A percentile compares a stretch with the other conserved stretches of the same genome.
phyloP scores from a whole-genome alignment of 371 early-diverging fungal species.

The Mortierella sp. region DNA sequence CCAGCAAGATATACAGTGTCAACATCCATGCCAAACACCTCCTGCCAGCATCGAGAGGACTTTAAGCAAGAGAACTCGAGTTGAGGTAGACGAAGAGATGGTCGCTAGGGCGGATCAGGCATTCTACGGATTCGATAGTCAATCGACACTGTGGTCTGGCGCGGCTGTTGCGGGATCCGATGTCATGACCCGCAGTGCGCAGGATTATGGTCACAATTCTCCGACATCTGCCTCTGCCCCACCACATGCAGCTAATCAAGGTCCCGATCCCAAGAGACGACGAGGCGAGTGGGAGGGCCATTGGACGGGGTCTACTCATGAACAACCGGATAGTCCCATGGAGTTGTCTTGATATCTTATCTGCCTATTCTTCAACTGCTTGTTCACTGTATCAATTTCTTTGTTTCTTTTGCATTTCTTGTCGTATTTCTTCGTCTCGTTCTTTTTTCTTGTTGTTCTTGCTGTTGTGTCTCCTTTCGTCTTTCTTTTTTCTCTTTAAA shows the following conservation, averaged over 20 bases:
- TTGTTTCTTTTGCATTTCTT: not conserved
- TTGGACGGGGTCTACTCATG: conserved; percentile 6
- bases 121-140: conserved; percentile 15
- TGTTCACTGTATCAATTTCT: not conserved
- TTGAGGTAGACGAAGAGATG: conserved; percentile 25
- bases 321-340: conserved; percentile 20
- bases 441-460: conserved; percentile 4
- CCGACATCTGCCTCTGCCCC: no score
- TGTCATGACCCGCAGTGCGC: not conserved
- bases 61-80: conserved; percentile 28
- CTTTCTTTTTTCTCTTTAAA: conserved; percentile 6
- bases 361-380: not conserved
- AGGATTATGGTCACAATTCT: not conserved
- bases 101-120: not conserved
- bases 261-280: conserved; percentile 28
- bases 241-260: not conserved
- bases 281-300: conserved; percentile 18
- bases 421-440: not conserved
- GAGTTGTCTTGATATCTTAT: conserved; percentile 10
- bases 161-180: not conserved
- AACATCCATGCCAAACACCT: conserved; percentile 4
- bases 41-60: conserved; percentile 10
- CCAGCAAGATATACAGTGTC: conserved; percentile 6
- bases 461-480: conserved; percentile 2
- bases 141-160: not conserved